Base-by-base conservation (phyloP, 2,329 filamentous ascomycete species). In the Coniochaeta hoffmannii region DNA sequence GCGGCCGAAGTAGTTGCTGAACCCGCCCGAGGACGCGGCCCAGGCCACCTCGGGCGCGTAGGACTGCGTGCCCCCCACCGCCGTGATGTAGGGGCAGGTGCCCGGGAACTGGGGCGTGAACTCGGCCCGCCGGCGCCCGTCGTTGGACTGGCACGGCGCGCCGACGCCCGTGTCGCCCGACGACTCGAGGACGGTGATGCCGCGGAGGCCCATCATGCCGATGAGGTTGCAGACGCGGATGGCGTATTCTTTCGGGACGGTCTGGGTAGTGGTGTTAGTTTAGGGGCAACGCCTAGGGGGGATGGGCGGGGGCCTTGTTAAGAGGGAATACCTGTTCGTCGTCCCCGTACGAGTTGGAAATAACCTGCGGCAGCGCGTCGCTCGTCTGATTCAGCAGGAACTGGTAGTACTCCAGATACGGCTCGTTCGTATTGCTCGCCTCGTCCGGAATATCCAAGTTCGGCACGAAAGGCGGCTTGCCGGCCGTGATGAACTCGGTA, bases 301-400 rank as follows among this genome's bases (percentile, higher is more conserved):
- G 19, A 46, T 2, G n/a, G 41, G 41, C 3, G 15, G 22, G 15
- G 30, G 30, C 8, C 31, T 7, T 31, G 24, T n/a, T 6, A 51
- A 32, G 30, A 19, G 26, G 50, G n/a, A 32, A 38, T 36, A 59
- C 56, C 59, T 82, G 82, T 67, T 88, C 86, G 41, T 83, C 74
- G 59, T 88, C 85, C n/a, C 81, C 84, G 62, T 89, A 89, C 0
- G 83, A 87, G 11, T 81, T 83, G 32, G 77, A 78, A 53, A 89
- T 76, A 17, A 86, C 78, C 3, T 81, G 76, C 0, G 86, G 84
- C 1, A 88, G 70, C 17, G 78, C 66, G 2, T 71, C 64, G 51
- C 80, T 74, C 8, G 75, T 68, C 46, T 81, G 73, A 38, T 70
- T 66, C 1, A 86, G 71, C 3, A 88, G 69, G 65, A 81, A 80